Conservation (phyloP, 805 yeast genomes). For the Wickerhamomyces queroliae region DNA sequence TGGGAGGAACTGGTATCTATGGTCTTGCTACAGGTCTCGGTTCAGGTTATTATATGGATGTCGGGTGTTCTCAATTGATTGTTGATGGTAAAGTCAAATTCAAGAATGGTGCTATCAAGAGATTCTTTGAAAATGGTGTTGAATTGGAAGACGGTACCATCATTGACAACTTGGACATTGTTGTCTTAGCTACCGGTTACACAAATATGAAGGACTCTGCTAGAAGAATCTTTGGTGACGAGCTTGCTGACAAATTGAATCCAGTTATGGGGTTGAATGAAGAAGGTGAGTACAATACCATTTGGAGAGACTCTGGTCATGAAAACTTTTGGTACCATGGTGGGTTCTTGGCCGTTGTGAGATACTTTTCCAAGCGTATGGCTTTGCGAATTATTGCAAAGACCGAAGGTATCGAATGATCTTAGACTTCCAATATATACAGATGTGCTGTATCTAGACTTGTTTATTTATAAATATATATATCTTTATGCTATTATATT, state of each 20-base stretch:
- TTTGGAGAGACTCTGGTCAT: constrained; percentile 35
- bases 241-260: constrained; percentile 28
- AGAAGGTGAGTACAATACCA: constrained; percentile 35
- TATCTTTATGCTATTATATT: too few species aligned
- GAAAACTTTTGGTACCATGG: constrained; percentile 35
- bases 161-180: constrained; percentile 28
- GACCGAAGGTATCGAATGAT: too few species aligned
- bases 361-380: constrained; percentile 32
- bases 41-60: constrained; percentile 42
- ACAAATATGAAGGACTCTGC: constrained; percentile 37
- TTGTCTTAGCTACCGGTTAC: constrained; percentile 41
- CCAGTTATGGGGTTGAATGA: constrained; percentile 39
- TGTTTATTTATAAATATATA: too few species aligned
- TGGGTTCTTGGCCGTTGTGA: constrained; percentile 33
- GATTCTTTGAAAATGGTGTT: constrained; percentile 32
- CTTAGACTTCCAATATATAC: too few species aligned
- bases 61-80: constrained; percentile 36
- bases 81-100: constrained; percentile 32
- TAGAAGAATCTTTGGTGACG: constrained; percentile 29
- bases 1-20: constrained; percentile 37
- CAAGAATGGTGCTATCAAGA: constrained; percentile 29
- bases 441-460: too few species aligned
- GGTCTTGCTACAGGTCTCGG: constrained; percentile 34
- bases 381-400: constrained; percentile 28
- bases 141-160: constrained; percentile 32